These are phyloP conservation scores for Dendrobium nobile DNA, from an alignment of 106 monocot species.

Conservation along the genomic window DNA sequence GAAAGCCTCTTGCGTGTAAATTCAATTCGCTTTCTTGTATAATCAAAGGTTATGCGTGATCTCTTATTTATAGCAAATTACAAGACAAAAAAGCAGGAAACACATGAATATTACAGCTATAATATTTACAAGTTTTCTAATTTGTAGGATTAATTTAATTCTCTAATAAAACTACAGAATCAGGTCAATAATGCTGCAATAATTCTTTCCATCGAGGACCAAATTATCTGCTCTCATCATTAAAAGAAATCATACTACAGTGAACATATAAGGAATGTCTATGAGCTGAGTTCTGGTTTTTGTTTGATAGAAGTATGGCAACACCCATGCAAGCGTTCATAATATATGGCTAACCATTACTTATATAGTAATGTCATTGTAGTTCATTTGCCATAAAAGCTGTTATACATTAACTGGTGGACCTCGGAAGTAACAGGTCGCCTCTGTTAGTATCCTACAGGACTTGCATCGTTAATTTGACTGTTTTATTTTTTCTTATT, in stretches of 20 bases:
- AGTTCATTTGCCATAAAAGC: neutral
- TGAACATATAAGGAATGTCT: neutral
- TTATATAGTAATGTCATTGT: neutral
- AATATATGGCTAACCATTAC: neutral
- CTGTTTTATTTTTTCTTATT: constrained; percentile 11
- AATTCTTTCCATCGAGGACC: too few species aligned
- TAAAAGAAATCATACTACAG: neutral
- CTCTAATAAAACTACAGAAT: too few species aligned
- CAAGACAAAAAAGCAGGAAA: too few species aligned
- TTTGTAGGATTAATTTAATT: too few species aligned
- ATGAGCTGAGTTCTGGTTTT: neutral
- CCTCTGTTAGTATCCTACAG: neutral
- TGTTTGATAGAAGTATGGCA: neutral
- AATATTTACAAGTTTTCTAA: too few species aligned
- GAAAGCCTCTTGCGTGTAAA: too few species aligned
- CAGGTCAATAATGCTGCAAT: too few species aligned
- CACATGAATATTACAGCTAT: too few species aligned
- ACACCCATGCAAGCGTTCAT: neutral
- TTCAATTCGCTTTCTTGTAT: too few species aligned
- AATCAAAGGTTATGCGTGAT: too few species aligned
- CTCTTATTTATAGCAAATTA: too few species aligned
- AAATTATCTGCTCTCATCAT: too few species aligned
- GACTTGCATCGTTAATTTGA: neutral
- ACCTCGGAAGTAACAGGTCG: neutral
- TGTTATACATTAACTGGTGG: neutral